Conservation (phyloP, 2,329 filamentous ascomycete genomes). For the Cercospora nicotianae region DNA sequence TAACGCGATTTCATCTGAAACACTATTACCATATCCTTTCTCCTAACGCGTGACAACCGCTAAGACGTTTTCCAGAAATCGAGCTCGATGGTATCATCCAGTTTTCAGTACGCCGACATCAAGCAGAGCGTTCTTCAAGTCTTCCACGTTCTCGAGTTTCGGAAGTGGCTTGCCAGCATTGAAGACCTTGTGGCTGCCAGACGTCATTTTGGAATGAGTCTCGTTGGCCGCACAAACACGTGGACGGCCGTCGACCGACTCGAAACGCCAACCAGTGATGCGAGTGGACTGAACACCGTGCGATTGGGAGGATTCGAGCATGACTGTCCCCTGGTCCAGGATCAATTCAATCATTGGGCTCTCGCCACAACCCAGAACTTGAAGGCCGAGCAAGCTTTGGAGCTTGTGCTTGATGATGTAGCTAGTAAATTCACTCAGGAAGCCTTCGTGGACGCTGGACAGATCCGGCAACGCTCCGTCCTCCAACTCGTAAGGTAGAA, state of each 20-base stretch:
- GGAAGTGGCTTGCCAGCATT: not conserved
- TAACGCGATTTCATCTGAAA: not conserved
- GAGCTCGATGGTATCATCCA: not conserved
- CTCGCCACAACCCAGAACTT: not conserved
- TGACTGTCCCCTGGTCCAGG: not conserved
- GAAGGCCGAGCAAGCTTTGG: not conserved
- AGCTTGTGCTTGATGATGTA: not conserved
- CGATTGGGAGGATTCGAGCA: not conserved
- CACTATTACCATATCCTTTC: not conserved
- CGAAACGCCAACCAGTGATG: not conserved
- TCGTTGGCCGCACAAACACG: not conserved
- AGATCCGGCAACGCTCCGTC: not conserved
- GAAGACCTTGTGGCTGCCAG: not conserved
- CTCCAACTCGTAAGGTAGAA: not conserved
- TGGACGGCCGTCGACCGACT: not conserved
- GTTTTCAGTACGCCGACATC: not conserved
- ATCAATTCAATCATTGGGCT: not conserved
- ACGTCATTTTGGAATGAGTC: not conserved
- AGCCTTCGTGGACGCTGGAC: not conserved
- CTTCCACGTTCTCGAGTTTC: not conserved
- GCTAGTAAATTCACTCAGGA: not conserved
- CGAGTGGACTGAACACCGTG: not conserved
- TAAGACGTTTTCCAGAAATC: not conserved
- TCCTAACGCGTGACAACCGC: not conserved
- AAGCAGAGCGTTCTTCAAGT: not conserved